Conservation (phyloP, 495 filamentous ascomycete genomes). For the Penicillium daleae region DNA sequence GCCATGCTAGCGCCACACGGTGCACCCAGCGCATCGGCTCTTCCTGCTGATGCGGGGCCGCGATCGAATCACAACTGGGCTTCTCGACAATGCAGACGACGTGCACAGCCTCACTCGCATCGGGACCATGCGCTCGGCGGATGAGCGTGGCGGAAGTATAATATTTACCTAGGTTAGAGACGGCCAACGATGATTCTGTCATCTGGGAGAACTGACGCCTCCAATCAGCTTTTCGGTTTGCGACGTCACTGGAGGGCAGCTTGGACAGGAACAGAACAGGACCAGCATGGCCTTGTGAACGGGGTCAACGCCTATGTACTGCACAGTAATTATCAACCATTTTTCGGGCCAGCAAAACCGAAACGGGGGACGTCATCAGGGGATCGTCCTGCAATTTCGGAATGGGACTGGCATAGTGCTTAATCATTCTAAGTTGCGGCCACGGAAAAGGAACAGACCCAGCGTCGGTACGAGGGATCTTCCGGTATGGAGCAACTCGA, state of each 20-base stretch:
- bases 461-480: constrained; percentile 33
- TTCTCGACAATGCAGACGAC: constrained; percentile 5
- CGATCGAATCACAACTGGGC: constrained; percentile 25
- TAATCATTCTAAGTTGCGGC: constrained; percentile 29
- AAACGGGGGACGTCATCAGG: constrained; percentile 25
- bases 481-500: constrained; percentile 3
- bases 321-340: background rate
- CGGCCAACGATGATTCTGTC: background rate
- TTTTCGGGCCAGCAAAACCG: background rate
- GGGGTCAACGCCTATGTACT: too few relatives aligned
- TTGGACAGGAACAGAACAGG: background rate
- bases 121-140: constrained; percentile 9
- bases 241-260: constrained; percentile 2
- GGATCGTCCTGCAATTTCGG: constrained; percentile 19
- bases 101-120: constrained; percentile 31
- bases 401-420: constrained; percentile 25
- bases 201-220: background rate
- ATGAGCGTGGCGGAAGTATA: constrained; percentile 18
- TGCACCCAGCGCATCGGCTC: constrained; percentile 26
- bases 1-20: constrained; percentile 27
- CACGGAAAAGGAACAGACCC: constrained; percentile 33
- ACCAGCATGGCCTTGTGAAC: background rate
- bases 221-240: background rate
- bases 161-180: background rate
- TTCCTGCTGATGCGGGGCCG: constrained; percentile 26